phyloP scores from a whole-genome alignment of 2,329 filamentous ascomycete genomes.

The Rutstroemia sp. region DNA sequence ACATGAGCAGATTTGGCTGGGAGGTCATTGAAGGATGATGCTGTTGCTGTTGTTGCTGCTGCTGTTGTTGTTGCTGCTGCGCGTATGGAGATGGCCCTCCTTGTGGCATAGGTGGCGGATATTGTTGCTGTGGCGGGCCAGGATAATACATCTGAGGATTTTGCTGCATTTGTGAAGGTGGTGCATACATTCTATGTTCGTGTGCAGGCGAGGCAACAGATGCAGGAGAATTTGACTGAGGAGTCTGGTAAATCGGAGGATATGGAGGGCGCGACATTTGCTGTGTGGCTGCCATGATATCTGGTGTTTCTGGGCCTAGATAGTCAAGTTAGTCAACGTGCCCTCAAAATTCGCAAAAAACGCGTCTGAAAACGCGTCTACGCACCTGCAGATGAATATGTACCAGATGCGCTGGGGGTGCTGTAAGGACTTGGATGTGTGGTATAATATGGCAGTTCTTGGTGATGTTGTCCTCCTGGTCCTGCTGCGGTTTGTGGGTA shows the following conservation, averaged over 20 bases:
- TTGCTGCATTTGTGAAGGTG: conserved; percentile 69
- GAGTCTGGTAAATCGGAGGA: conserved; percentile 85
- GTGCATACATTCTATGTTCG: conserved; percentile 82
- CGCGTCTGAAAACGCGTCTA: conserved; percentile 12
- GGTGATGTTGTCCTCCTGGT: conserved; percentile 50
- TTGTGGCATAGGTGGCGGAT: conserved; percentile 59
- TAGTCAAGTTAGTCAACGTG: conserved; percentile 12
- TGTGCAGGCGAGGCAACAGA: conserved; percentile 90
- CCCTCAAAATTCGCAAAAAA: conserved; percentile 3
- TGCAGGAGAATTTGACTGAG: conserved; percentile 89
- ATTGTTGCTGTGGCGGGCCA: conserved; percentile 47
- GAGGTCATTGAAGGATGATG: conserved; percentile 54
- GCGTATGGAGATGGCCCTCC: conserved; percentile 52
- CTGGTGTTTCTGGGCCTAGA: conserved; percentile 45
- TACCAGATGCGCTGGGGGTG: conserved; percentile 70
- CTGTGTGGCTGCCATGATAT: conserved; percentile 59
- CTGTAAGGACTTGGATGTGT: conserved; percentile 78
- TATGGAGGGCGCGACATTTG: conserved; percentile 70
- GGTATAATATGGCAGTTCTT: conserved; percentile 73
- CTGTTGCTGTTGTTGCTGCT: conserved; percentile 21
- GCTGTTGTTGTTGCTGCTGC: conserved; percentile 42
- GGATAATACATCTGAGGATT: conserved; percentile 70
- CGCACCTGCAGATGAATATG: conserved; percentile 80
- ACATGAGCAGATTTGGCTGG: conserved; percentile 61
- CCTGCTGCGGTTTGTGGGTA: conserved; percentile 63